Conservation (phyloP, 179 eudicot species). For the Silene noctiflora region DNA sequence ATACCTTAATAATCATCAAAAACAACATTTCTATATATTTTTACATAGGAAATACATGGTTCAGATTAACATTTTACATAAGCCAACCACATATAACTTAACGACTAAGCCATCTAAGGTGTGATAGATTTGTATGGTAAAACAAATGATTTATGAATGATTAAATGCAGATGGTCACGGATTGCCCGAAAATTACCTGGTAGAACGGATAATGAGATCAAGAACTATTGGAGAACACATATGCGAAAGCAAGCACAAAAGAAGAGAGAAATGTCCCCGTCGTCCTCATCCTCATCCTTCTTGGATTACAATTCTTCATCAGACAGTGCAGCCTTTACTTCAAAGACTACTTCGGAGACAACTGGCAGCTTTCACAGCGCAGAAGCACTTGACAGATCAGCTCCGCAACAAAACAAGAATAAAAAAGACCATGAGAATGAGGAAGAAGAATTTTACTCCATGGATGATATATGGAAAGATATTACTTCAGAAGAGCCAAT, state of each 20-base stretch:
- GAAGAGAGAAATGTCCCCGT: constrained; percentile 46
- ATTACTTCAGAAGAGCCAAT: constrained; percentile 56
- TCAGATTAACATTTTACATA: not conserved
- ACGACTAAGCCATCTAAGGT: not conserved
- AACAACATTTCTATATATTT: too few relatives aligned
- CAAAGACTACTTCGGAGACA: constrained; percentile 28
- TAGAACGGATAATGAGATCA: constrained; percentile 93
- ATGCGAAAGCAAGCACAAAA: constrained; percentile 91
- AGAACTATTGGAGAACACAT: constrained; percentile 95
- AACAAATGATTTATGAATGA: not conserved
- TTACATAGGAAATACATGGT: not conserved
- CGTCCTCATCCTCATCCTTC: constrained; percentile 53
- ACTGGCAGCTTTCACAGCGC: constrained; percentile 41
- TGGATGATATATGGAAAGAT: constrained; percentile 96
- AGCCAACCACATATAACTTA: not conserved
- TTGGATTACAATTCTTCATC: constrained; percentile 38
- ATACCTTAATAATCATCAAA: not conserved
- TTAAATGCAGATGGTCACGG: constrained; percentile 73
- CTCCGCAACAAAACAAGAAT: constrained; percentile 32
- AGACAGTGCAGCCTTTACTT: constrained; percentile 36
- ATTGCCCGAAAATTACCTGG: constrained; percentile 92
- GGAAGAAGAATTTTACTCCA: constrained; percentile 39
- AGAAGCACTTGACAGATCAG: constrained; percentile 35
- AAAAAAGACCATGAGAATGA: constrained; percentile 22
- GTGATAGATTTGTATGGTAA: not conserved